A percentile compares a stretch with the other conserved stretches of the same genome.
These are phyloP conservation scores for Athelia psychrophila DNA, from an alignment of 1,284 basidiomycete species.

Conservation along the genomic window DNA sequence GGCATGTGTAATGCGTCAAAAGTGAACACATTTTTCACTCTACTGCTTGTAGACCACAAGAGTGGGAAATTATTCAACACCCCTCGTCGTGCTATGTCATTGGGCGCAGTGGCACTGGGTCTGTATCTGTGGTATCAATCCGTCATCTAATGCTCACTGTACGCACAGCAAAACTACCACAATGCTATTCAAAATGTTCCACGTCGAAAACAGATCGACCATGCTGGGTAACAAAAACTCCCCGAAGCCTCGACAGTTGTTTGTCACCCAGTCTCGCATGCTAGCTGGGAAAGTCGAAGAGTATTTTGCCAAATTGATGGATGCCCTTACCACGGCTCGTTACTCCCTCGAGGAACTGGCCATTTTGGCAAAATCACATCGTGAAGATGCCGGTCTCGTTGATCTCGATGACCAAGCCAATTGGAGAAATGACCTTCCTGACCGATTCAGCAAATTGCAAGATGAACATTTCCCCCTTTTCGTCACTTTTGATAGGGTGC, in stretches of 20 bases:
- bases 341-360: conserved; percentile 36
- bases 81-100: conserved; percentile 62
- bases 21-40: neutral
- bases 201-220: conserved; percentile 53
- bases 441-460: conserved; percentile 51
- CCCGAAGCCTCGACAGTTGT: conserved; percentile 58
- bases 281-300: conserved; percentile 66
- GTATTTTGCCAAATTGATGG: conserved; percentile 53
- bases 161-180: conserved; percentile 66
- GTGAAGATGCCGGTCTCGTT: conserved; percentile 34
- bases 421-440: conserved; percentile 47
- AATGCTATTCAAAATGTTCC: conserved; percentile 72
- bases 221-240: conserved; percentile 23
- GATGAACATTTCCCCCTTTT: conserved; percentile 73
- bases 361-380: conserved; percentile 17
- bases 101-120: conserved; percentile 74
- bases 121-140: conserved; percentile 8
- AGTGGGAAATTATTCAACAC: conserved; percentile 62
- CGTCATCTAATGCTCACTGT: neutral
- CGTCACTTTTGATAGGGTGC: conserved; percentile 60
- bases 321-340: conserved; percentile 41
- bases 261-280: conserved; percentile 68
- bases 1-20: too few species aligned
- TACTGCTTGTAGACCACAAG: conserved; percentile 39
- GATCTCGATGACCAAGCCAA: conserved; percentile 47